Evolutionary conservation across 202 grass and related monocot species (phyloP).

Genomic region (Dendrocalamus latiflorus): DNA sequence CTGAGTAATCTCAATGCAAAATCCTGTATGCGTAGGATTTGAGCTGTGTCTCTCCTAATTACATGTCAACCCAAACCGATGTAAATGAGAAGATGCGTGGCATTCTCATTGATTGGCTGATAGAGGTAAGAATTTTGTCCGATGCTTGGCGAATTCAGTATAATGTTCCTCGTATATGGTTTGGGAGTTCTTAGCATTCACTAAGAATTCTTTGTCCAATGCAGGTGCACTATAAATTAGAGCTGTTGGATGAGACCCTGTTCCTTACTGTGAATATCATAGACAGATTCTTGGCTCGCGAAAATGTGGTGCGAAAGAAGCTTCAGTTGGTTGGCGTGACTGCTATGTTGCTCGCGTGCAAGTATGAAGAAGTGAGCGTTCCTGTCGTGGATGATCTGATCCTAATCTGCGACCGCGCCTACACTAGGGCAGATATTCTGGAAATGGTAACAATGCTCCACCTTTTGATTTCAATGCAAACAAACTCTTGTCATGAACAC

Average conservation of each 20-base stretch:
- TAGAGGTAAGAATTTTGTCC: constrained; percentile 47
- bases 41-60: constrained; percentile 68
- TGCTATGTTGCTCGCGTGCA: constrained; percentile 88
- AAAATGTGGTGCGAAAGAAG: constrained; percentile 67
- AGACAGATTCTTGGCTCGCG: constrained; percentile 59
- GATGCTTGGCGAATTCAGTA: not conserved
- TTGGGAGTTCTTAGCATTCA: not conserved
- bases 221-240: constrained; percentile 86
- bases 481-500: not conserved
- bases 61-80: constrained; percentile 73
- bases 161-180: not conserved
- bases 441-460: constrained; percentile 56
- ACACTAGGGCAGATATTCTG: constrained; percentile 69
- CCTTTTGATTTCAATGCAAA: not conserved
- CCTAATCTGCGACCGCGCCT: constrained; percentile 66
- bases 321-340: constrained; percentile 90
- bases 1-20: not conserved
- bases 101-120: constrained; percentile 89
- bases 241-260: constrained; percentile 75
- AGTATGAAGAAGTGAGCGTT: constrained; percentile 80
- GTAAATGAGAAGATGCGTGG: constrained; percentile 93
- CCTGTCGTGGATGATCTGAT: constrained; percentile 79
- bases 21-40: constrained; percentile 38
- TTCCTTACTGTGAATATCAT: too few relatives aligned
- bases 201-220: not conserved